Percentiles rank a stretch among this genome's conserved stretches.
Conservation (phyloP, 1,284 basidiomycete genomes). For the Leccinum subrobustum region DNA sequence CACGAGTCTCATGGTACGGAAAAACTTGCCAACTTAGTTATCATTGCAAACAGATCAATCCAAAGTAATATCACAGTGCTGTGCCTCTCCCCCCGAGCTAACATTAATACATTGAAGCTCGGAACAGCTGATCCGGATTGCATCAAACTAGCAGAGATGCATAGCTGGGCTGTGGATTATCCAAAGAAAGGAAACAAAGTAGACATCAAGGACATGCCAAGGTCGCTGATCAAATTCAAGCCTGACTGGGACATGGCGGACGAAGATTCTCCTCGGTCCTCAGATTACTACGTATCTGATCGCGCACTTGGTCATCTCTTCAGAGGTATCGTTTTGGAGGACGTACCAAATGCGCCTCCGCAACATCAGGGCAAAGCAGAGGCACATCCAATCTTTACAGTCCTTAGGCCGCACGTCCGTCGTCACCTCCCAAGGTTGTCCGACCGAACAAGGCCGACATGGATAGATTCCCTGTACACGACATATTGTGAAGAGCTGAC, state of each 20-base stretch:
- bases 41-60: conserved; percentile 56
- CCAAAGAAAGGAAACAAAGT: conserved; percentile 70
- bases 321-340: conserved; percentile 54
- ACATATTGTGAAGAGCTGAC: conserved; percentile 62
- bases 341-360: conserved; percentile 32
- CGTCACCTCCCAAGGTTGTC: conserved; percentile 35
- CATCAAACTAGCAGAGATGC: conserved; percentile 61
- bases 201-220: conserved; percentile 49
- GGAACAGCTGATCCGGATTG: conserved; percentile 70
- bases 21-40: neutral
- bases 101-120: conserved; percentile 37
- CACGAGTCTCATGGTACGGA: neutral
- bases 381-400: conserved; percentile 49
- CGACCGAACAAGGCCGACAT: conserved; percentile 32
- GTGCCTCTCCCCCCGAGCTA: neutral
- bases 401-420: conserved; percentile 42
- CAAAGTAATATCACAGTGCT: conserved; percentile 38
- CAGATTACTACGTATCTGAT: conserved; percentile 68
- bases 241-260: conserved; percentile 78
- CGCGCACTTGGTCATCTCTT: conserved; percentile 69
- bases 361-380: conserved; percentile 27
- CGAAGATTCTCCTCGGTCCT: conserved; percentile 51
- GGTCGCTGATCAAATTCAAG: conserved; percentile 57
- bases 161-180: conserved; percentile 71
- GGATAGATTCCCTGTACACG: conserved; percentile 43